Percentiles rank a stretch among this genome's conserved stretches.
phyloP scores from a whole-genome alignment of 2,329 filamentous ascomycete species.

The Epichloe gansuensis region DNA sequence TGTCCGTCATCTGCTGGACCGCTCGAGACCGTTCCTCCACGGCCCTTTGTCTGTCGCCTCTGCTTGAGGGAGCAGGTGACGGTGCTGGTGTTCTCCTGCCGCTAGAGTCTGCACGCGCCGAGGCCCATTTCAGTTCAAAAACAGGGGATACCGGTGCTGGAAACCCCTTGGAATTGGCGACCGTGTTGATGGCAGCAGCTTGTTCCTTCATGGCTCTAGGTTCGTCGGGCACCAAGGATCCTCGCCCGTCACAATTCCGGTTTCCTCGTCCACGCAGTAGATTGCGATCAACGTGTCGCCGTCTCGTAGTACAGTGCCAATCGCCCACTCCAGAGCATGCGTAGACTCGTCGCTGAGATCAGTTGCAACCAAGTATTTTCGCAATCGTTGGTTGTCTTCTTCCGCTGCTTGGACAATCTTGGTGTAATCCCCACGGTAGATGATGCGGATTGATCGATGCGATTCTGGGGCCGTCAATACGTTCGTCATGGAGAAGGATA shows the following conservation, averaged over 20 bases:
- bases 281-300: slow-evolving; percentile 90
- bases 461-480: slow-evolving; percentile 64
- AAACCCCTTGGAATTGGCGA: slow-evolving; percentile 33
- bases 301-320: slow-evolving; percentile 86
- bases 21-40: slow-evolving; percentile 74
- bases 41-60: slow-evolving; percentile 42
- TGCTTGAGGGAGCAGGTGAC: slow-evolving; percentile 36
- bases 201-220: slow-evolving; percentile 65
- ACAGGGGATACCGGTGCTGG: slow-evolving; percentile 21
- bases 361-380: slow-evolving; percentile 91
- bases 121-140: slow-evolving; percentile 20
- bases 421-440: slow-evolving; percentile 77
- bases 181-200: slow-evolving; percentile 55
- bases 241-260: slow-evolving; percentile 37
- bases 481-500: slow-evolving; percentile 69
- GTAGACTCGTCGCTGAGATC: slow-evolving; percentile 90
- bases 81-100: slow-evolving; percentile 22
- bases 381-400: slow-evolving; percentile 63
- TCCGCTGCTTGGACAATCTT: slow-evolving; percentile 67
- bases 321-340: slow-evolving; percentile 94
- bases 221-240: slow-evolving; percentile 55
- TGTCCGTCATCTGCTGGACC: slow-evolving; percentile 71
- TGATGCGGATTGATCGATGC: slow-evolving; percentile 76
- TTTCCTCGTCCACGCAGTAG: slow-evolving; percentile 87
- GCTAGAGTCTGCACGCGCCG: slow-evolving; percentile 18